Evolutionary conservation across 2,329 filamentous ascomycete genomes (phyloP).

Genomic region (Arthrinium puccinioides): DNA sequence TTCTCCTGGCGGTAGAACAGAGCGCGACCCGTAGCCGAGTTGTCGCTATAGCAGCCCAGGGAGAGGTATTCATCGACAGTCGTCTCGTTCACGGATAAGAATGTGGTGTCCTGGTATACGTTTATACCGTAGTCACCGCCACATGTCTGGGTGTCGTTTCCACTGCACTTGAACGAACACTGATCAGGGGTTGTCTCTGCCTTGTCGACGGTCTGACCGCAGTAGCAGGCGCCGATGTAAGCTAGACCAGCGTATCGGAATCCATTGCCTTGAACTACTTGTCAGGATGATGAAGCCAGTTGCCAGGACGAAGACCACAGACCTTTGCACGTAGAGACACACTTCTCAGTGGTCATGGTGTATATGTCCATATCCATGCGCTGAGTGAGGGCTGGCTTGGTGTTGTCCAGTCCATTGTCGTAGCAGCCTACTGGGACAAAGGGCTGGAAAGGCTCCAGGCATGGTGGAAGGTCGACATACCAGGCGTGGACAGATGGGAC

Average conservation of each 20-base stretch:
- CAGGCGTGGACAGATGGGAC: slow-evolving; percentile 28
- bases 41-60: slow-evolving; percentile 54
- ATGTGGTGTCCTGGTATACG: slow-evolving; percentile 41
- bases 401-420: slow-evolving; percentile 25
- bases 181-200: slow-evolving; percentile 43
- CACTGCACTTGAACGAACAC: slow-evolving; percentile 50
- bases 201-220: slow-evolving; percentile 42
- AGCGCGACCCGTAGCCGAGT: slow-evolving; percentile 31
- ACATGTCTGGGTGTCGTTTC: slow-evolving; percentile 36
- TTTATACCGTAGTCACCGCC: slow-evolving; percentile 41
- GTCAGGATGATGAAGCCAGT: background rate
- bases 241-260: slow-evolving; percentile 44
- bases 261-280: slow-evolving; percentile 32
- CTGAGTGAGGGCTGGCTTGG: slow-evolving; percentile 29
- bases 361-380: slow-evolving; percentile 28
- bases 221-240: slow-evolving; percentile 47
- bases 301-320: slow-evolving; percentile 6
- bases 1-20: slow-evolving; percentile 35
- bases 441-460: slow-evolving; percentile 35
- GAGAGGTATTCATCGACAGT: slow-evolving; percentile 44
- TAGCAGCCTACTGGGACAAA: slow-evolving; percentile 43
- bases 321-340: slow-evolving; percentile 42
- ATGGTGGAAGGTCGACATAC: slow-evolving; percentile 37
- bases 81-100: slow-evolving; percentile 33
- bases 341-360: slow-evolving; percentile 41